These are phyloP conservation scores for Castanea crenata DNA, from an alignment of 306 rosid species.

Conservation along the genomic window DNA sequence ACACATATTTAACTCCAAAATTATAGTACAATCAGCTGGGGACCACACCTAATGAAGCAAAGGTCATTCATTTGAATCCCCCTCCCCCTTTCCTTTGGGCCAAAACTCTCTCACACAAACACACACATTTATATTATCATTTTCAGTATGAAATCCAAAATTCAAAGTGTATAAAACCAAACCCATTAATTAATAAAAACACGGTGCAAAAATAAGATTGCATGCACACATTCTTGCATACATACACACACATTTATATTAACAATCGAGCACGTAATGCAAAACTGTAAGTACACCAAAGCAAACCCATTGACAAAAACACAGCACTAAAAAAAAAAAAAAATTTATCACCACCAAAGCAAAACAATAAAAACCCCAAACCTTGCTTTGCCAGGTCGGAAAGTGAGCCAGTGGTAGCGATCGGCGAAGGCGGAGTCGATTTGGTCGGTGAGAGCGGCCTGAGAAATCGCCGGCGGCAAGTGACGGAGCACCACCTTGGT, in stretches of 20 bases:
- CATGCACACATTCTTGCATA: too few species aligned
- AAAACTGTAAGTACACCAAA: neutral
- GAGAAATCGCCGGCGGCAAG: constrained; percentile 67
- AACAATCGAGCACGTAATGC: neutral
- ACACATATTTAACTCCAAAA: neutral
- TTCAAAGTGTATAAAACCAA: too few species aligned
- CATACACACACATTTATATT: neutral
- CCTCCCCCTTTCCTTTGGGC: too few species aligned
- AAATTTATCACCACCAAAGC: too few species aligned
- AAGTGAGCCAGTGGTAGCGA: constrained; percentile 66
- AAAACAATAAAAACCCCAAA: neutral
- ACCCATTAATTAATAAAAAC: too few species aligned
- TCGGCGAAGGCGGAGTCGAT: constrained; percentile 49
- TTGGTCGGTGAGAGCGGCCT: constrained; percentile 41
- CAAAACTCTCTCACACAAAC: too few species aligned
- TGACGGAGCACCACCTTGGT: constrained; percentile 77
- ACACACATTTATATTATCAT: too few species aligned
- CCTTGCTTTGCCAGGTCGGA: constrained; percentile 59
- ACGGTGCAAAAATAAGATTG: too few species aligned
- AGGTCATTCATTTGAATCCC: too few species aligned
- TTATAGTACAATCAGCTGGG: too few species aligned
- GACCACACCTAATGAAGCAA: too few species aligned
- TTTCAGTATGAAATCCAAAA: too few species aligned
- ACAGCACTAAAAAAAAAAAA: neutral
- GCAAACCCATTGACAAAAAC: neutral